Base-by-base conservation (phyloP, 495 filamentous ascomycete species). In the Hypomontagnella submonticulosa region DNA sequence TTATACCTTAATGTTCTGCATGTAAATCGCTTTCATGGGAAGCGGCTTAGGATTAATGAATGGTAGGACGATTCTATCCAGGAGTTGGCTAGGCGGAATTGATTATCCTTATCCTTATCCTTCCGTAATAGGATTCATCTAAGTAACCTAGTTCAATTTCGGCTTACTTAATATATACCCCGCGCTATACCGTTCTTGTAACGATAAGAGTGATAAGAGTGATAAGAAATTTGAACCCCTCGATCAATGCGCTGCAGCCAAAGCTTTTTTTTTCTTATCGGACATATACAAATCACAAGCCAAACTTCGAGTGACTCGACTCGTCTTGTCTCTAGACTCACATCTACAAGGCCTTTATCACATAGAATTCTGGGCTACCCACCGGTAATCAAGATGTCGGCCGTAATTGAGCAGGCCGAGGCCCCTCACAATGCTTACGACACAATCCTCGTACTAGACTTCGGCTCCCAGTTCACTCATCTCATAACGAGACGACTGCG, bases 401-500 rank as follows among this genome's bases (percentile, higher is more conserved):
- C 70, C 60, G 67, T 67, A 61, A 66, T 65, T 44, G 70, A 70
- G 52, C 66, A 78, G 20, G 75, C 75, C 12, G 74, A 77, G 48
- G 76, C 76, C 9, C 85, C 85, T 46, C 81, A 85, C 72, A 76
- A 84, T 57, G 75, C 80, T 70, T 89, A 86, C 75, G 86, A 89
- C 73, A 90, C 87, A 44, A 84, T 89, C 65, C 77, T 90, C 57
- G 81, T 86, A 53, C 79, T 90, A 57, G 87, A 90, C 73, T 89
- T 89, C 67, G 88, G 88, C 66, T 63, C 80, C 80, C 87, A 89
- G 75, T 90, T 86, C 51, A 85, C 84, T 3, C 91, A 93, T 69
- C 82, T 95, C 12, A 94, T 95, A 71, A 87, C 85, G 2, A 83
- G 92, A 32, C 87, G 91, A 44, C 83, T 96, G 11, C 83, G 92